phyloP scores from a whole-genome alignment of 1,284 basidiomycete genomes.

The Leucoagaricus sp. region DNA sequence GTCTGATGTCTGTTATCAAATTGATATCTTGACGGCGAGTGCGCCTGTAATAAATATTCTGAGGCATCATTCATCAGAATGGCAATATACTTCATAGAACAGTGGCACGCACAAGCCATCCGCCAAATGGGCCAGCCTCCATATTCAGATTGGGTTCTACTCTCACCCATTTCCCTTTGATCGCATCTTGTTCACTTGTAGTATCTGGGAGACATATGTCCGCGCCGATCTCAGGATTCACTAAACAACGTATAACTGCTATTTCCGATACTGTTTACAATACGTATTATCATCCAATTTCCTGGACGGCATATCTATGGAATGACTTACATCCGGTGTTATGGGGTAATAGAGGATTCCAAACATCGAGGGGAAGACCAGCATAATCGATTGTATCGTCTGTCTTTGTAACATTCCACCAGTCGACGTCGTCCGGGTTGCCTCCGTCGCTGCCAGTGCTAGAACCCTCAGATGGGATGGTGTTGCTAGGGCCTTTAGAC shows the following conservation, averaged over 20 bases:
- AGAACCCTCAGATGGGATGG: conserved; percentile 6
- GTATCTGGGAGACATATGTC: conserved; percentile 70
- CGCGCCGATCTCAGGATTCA: conserved; percentile 57
- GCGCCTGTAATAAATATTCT: conserved; percentile 84
- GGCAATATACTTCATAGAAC: conserved; percentile 1
- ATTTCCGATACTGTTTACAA: conserved; percentile 75
- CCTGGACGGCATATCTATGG: background rate
- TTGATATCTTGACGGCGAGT: conserved; percentile 79
- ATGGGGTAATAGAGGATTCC: conserved; percentile 81
- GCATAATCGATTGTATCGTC: conserved; percentile 50
- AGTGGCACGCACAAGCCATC: conserved; percentile 51
- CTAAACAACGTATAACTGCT: conserved; percentile 66
- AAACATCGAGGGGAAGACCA: conserved; percentile 79
- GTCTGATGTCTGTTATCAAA: conserved; percentile 61
- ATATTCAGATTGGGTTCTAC: conserved; percentile 77
- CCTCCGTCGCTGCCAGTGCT: conserved; percentile 24
- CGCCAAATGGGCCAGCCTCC: conserved; percentile 56
- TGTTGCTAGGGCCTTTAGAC: conserved; percentile 8
- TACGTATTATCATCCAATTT: conserved; percentile 2
- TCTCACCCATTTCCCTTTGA: conserved; percentile 87
- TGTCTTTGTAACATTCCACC: conserved; percentile 65
- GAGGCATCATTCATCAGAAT: conserved; percentile 8
- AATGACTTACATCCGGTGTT: conserved; percentile 73
- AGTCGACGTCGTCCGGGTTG: conserved; percentile 45
- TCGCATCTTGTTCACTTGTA: conserved; percentile 72